phyloP scores from a whole-genome alignment of 768 basidiomycete genomes.

The Amanita molliuscula region DNA sequence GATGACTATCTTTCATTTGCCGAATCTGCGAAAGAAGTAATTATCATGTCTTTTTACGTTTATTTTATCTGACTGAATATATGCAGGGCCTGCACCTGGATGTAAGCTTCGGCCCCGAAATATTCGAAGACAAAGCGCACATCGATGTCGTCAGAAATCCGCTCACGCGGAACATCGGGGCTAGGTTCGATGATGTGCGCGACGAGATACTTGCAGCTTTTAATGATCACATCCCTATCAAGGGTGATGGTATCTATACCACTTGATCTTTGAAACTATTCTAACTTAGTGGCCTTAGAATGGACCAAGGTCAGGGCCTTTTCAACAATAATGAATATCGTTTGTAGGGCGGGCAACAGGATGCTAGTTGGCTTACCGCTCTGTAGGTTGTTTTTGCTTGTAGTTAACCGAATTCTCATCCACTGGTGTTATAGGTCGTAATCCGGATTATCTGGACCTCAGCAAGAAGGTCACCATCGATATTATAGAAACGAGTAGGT shows the following conservation, averaged over 20 bases:
- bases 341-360: constrained; percentile 13
- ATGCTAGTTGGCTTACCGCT: constrained; percentile 18
- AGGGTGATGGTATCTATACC: not conserved
- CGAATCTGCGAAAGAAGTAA: constrained; percentile 21
- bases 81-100: constrained; percentile 20
- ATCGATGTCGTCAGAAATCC: constrained; percentile 15
- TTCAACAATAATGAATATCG: constrained; percentile 12
- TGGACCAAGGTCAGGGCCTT: constrained; percentile 11
- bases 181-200: constrained; percentile 15
- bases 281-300: constrained; percentile 5
- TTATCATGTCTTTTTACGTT: not conserved
- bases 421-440: constrained; percentile 11
- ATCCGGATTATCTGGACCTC: constrained; percentile 12
- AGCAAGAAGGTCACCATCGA: constrained; percentile 11
- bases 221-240: constrained; percentile 10
- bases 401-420: not conserved
- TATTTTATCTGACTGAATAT: not conserved
- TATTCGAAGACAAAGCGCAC: constrained; percentile 9
- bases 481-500: constrained; percentile 10
- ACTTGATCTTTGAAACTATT: not conserved
- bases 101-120: constrained; percentile 22
- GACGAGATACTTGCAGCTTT: constrained; percentile 16
- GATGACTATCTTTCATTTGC: constrained; percentile 32
- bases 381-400: constrained; percentile 8
- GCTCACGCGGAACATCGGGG: constrained; percentile 19